A percentile compares a stretch with the other conserved stretches of the same genome.
Evolutionary conservation across 495 filamentous ascomycete genomes (phyloP).

Genomic region (Lophium mytilinum): DNA sequence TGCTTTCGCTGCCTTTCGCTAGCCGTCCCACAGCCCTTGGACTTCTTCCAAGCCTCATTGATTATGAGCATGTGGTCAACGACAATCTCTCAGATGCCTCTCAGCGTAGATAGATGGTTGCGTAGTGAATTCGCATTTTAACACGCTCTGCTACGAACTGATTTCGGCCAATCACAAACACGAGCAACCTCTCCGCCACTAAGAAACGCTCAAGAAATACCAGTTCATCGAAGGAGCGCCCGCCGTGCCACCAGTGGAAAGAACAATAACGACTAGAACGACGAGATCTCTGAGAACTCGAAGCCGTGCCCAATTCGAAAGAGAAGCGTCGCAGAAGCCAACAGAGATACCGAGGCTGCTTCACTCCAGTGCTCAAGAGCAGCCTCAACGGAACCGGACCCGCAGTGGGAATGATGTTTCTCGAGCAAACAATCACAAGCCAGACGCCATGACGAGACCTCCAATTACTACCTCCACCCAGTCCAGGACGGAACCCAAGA

Average conservation of each 20-base stretch:
- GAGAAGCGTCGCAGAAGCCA: too few species aligned
- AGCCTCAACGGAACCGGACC: constrained; percentile 11
- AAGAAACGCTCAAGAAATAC: too few species aligned
- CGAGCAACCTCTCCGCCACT: too few species aligned
- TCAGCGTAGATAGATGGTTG: constrained; percentile 44
- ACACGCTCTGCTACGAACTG: constrained; percentile 36
- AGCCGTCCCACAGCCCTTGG: constrained; percentile 34
- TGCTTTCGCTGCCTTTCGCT: too few species aligned
- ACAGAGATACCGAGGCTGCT: too few species aligned
- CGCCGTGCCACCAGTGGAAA: too few species aligned
- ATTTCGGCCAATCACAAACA: constrained; percentile 25
- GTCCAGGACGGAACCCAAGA: constrained; percentile 51
- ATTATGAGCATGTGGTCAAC: constrained; percentile 43
- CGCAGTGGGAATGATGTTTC: constrained; percentile 14
- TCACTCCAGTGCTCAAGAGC: constrained; percentile 9
- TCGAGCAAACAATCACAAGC: constrained; percentile 5
- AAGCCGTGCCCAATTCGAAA: too few species aligned
- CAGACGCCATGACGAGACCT: constrained; percentile 18
- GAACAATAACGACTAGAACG: too few species aligned
- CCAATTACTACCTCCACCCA: constrained; percentile 43
- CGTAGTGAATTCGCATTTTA: constrained; percentile 41
- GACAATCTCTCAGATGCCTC: constrained; percentile 40
- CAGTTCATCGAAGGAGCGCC: too few species aligned
- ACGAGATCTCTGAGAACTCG: too few species aligned
- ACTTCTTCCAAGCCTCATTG: constrained; percentile 41